Base-by-base conservation (phyloP, 768 basidiomycete species). In the Boletus reticuloceps region DNA sequence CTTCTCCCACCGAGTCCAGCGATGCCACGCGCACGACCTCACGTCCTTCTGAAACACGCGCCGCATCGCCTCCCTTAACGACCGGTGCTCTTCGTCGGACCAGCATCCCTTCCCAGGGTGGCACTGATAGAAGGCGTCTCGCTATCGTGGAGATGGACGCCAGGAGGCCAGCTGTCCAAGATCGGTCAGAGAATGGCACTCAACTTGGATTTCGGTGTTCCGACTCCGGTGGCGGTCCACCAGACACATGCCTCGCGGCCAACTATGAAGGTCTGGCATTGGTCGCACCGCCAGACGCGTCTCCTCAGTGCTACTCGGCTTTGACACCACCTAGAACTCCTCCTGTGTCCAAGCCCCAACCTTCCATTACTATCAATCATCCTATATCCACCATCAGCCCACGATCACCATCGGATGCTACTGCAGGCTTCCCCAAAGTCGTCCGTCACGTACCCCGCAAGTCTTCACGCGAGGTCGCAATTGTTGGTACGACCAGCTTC, bases 261-360 rank as follows among this genome's bases (percentile, higher is more conserved):
- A 72, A 71, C 59, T 43, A 36, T 63, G 53, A 48, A 11, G 81
- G 82, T 50, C 75, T 89, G 25, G 83, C 87, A 50, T 75, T 90
- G 58, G 83, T 89, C 56, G 85, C 85, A 50, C 88, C 87, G 47
- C 86, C 87, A 38, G 89, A 88, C 68, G 84, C 83, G 59, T 77
- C 82, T 10, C 77, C 79, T 16, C 73, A 67, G 44, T 70, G 77
- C 14, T 82, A 84, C 63, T 75, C 81, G 29, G 77, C 79, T 51
- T 73, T 85, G 44, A 75, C 80, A 6, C 80, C 82, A 52, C 82
- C 82, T 14, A 67, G 77, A 20, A 74, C 79, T 29, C 77, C 79
- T 13, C 82, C 84, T 56, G 61, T 74, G 39, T 51, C 63, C 36
- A 54, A 50, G n/a, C 56, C 49, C 9, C 61, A 54, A 19, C 48